These are phyloP conservation scores for Paecilomyces formosus DNA, from an alignment of 2,329 filamentous ascomycete genomes.

Conservation along the genomic window DNA sequence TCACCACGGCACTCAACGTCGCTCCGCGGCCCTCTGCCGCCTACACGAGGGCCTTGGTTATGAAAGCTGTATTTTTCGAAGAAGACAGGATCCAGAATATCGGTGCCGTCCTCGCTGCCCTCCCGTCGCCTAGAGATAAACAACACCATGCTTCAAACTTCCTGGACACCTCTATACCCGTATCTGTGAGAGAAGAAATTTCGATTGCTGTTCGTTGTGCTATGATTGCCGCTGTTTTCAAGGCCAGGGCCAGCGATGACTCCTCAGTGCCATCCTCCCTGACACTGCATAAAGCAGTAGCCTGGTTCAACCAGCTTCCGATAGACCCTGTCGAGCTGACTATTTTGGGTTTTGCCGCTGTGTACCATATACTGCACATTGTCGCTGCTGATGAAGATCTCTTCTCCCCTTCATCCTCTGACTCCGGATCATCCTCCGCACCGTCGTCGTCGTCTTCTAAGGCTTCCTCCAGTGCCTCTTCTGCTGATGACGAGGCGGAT, in stretches of 20 bases:
- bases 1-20: slow-evolving; percentile 62
- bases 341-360: slow-evolving; percentile 32
- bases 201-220: slow-evolving; percentile 52
- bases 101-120: slow-evolving; percentile 44
- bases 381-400: slow-evolving; percentile 34
- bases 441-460: slow-evolving; percentile 10
- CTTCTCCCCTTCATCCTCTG: slow-evolving; percentile 20
- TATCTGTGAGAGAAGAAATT: slow-evolving; percentile 45
- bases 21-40: slow-evolving; percentile 74
- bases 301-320: slow-evolving; percentile 35
- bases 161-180: slow-evolving; percentile 47
- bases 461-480: slow-evolving; percentile 9
- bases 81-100: slow-evolving; percentile 45
- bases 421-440: slow-evolving; percentile 20
- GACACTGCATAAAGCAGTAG: slow-evolving; percentile 32
- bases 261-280: slow-evolving; percentile 26
- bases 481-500: slow-evolving; percentile 21
- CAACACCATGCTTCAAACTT: slow-evolving; percentile 34
- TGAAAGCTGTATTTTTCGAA: slow-evolving; percentile 52
- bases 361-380: slow-evolving; percentile 35
- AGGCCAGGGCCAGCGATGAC: slow-evolving; percentile 26
- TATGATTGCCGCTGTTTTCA: slow-evolving; percentile 49
- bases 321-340: slow-evolving; percentile 37
- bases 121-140: slow-evolving; percentile 36
- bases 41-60: slow-evolving; percentile 50